phyloP scores from a whole-genome alignment of 495 filamentous ascomycete genomes.

The Aspergillus sclerotioniger region DNA sequence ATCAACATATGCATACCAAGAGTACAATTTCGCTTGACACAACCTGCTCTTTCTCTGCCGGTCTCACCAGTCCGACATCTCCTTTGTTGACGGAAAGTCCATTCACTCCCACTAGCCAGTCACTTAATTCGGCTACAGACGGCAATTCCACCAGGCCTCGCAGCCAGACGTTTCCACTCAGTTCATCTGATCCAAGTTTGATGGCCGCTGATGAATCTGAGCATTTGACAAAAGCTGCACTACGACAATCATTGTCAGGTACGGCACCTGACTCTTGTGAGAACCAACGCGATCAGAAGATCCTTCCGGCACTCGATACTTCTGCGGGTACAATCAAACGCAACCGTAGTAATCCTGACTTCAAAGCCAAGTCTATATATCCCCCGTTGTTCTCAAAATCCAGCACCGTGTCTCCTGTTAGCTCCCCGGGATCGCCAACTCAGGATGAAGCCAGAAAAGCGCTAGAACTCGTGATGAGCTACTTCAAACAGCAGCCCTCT shows the following conservation, averaged over 20 bases:
- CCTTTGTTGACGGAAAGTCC: conserved; percentile 77
- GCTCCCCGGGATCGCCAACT: conserved; percentile 62
- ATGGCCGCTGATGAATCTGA: conserved; percentile 64
- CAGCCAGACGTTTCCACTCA: conserved; percentile 86
- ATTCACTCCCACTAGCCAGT: conserved; percentile 66
- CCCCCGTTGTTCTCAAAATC: conserved; percentile 43
- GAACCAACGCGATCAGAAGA: conserved; percentile 38
- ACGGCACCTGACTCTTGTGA: conserved; percentile 72
- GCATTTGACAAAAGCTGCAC: conserved; percentile 59
- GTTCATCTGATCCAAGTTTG: conserved; percentile 66
- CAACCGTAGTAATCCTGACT: conserved; percentile 45
- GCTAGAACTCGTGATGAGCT: conserved; percentile 80
- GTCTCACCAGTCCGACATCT: conserved; percentile 79
- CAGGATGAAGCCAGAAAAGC: conserved; percentile 88
- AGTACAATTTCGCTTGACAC: conserved; percentile 59
- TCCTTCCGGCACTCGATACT: conserved; percentile 18
- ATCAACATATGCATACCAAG: conserved; percentile 58
- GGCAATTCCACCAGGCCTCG: conserved; percentile 67
- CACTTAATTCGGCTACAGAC: conserved; percentile 54
- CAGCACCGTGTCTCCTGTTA: conserved; percentile 36
- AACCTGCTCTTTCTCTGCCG: conserved; percentile 65
- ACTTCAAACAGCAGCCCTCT: conserved; percentile 71
- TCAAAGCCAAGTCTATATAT: conserved; percentile 47
- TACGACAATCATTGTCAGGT: conserved; percentile 53
- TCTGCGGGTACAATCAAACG: conserved; percentile 39